These are phyloP conservation scores for Daedalea quercina DNA, from an alignment of 768 basidiomycete genomes.

Conservation along the genomic window DNA sequence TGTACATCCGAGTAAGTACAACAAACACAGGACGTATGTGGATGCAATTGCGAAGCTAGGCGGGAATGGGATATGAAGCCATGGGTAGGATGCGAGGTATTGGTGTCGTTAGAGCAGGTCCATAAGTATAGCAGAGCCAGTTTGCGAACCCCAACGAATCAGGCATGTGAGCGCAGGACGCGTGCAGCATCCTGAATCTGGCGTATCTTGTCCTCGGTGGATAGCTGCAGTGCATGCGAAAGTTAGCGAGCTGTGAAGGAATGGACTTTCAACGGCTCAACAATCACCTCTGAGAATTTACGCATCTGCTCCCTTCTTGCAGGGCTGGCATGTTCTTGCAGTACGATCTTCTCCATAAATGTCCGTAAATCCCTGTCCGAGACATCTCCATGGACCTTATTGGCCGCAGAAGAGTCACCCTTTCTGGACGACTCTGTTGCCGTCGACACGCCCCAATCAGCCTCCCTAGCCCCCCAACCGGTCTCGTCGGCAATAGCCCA, in stretches of 20 bases:
- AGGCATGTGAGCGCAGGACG: conserved; percentile 3
- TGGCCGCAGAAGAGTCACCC: not conserved
- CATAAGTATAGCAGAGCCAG: too few species aligned
- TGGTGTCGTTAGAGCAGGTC: too few species aligned
- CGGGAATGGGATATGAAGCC: too few species aligned
- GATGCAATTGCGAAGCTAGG: too few species aligned
- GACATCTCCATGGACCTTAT: not conserved
- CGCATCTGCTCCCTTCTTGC: conserved; percentile 41
- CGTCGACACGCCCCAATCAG: not conserved
- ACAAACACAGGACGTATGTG: too few species aligned
- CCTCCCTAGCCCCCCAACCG: not conserved
- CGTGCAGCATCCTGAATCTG: conserved; percentile 45
- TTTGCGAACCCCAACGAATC: not conserved
- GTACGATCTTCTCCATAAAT: conserved; percentile 44
- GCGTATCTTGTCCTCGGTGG: conserved; percentile 45
- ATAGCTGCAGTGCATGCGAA: conserved; percentile 32
- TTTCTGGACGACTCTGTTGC: not conserved
- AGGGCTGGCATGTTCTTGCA: conserved; percentile 30
- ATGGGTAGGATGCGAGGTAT: too few species aligned
- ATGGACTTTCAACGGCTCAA: not conserved
- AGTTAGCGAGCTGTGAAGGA: not conserved
- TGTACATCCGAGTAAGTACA: too few species aligned
- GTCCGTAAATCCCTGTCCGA: conserved; percentile 17
- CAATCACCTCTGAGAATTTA: conserved; percentile 41
- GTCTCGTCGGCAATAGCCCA: not conserved